Conservation (phyloP, 148 eudicot species). For the Simmondsia chinensis region DNA sequence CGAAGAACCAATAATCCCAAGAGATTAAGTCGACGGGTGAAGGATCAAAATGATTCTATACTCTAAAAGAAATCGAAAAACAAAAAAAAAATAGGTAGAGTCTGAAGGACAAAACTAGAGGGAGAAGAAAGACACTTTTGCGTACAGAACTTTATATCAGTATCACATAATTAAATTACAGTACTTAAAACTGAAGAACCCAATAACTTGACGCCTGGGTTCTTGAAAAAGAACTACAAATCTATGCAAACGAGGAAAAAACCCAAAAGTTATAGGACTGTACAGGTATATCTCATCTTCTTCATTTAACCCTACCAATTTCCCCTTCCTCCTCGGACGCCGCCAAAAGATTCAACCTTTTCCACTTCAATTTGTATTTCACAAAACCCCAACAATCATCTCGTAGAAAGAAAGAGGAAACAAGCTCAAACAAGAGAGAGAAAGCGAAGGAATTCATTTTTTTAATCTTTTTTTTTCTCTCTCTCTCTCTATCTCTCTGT, state of each 20-base stretch:
- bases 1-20: too few relatives aligned
- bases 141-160: too few relatives aligned
- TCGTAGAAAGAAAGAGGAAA: slow-evolving; percentile 12
- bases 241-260: not conserved
- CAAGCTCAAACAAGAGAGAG: slow-evolving; percentile 1
- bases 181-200: not conserved
- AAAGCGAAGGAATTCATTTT: not conserved
- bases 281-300: slow-evolving; percentile 8
- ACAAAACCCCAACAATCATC: slow-evolving; percentile 6
- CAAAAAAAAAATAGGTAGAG: too few relatives aligned
- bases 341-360: too few relatives aligned
- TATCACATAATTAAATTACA: too few relatives aligned
- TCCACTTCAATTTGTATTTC: too few relatives aligned
- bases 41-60: too few relatives aligned
- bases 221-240: not conserved
- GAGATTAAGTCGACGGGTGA: too few relatives aligned
- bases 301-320: slow-evolving; percentile 4
- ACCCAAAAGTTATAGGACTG: not conserved
- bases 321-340: slow-evolving; percentile 38
- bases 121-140: too few relatives aligned
- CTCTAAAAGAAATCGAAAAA: too few relatives aligned
- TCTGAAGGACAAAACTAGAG: too few relatives aligned
- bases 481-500: too few relatives aligned
- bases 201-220: not conserved
- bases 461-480: not conserved